These are phyloP conservation scores for Caloboletus firmus DNA, from an alignment of 1,284 basidiomycete genomes.

Conservation along the genomic window DNA sequence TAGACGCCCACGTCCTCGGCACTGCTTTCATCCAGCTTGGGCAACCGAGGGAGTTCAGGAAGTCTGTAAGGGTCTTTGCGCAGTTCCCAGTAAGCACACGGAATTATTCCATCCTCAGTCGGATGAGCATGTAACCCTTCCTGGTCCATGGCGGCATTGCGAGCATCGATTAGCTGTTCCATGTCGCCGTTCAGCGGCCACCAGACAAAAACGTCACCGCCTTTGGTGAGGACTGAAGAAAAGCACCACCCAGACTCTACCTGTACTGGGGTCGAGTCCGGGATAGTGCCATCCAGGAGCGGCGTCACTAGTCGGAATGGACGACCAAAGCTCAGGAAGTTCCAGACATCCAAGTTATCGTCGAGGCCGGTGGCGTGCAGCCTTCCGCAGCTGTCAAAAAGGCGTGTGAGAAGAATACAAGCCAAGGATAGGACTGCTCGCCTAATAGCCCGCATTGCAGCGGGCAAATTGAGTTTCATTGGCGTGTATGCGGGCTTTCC, in stretches of 20 bases:
- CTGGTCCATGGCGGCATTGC: constrained; percentile 48
- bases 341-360: constrained; percentile 60
- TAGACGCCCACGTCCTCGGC: constrained; percentile 42
- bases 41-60: constrained; percentile 53
- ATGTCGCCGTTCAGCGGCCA: constrained; percentile 62
- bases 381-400: constrained; percentile 62
- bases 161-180: constrained; percentile 38
- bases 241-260: constrained; percentile 82
- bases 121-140: constrained; percentile 40
- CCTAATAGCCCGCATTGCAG: constrained; percentile 62
- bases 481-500: constrained; percentile 53
- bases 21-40: constrained; percentile 37
- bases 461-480: constrained; percentile 56
- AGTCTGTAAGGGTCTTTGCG: constrained; percentile 52
- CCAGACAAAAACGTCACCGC: constrained; percentile 74
- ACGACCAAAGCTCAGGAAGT: constrained; percentile 69
- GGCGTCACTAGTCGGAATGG: constrained; percentile 63
- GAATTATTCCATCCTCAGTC: constrained; percentile 45
- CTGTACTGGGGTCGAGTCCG: constrained; percentile 58
- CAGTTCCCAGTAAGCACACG: constrained; percentile 61
- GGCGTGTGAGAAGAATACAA: constrained; percentile 16
- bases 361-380: constrained; percentile 71
- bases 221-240: constrained; percentile 65
- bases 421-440: constrained; percentile 26
- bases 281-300: constrained; percentile 44